Base-by-base conservation (phyloP, 768 basidiomycete species). In the Mycena filopes region DNA sequence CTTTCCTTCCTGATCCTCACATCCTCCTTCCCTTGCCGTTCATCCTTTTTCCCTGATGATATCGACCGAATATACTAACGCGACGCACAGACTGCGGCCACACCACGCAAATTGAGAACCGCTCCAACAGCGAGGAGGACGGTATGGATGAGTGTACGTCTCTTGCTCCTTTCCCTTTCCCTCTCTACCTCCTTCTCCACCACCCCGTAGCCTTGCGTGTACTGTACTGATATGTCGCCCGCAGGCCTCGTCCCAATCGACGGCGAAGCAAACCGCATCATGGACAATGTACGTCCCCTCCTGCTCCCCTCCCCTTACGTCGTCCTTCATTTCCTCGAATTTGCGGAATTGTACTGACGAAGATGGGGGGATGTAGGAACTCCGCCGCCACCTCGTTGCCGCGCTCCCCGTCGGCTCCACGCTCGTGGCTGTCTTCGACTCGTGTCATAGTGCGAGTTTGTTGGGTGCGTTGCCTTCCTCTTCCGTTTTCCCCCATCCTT, bases 1-100 rank as follows among this genome's bases (percentile, higher is more conserved):
- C 7, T 20, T 26, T 28, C 46, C 16, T 47, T 18, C 23, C 23
- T 12, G n/a, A n/a, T n/a, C n/a, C n/a, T n/a, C n/a, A n/a, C n/a
- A n/a, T n/a, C n/a, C n/a, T 21, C 23, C 23, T 46, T 46, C 12
- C 28, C 7, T 48, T 18, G 9, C 26, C 18, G 12, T 50, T 40
- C 33, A n/a, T 46, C 41, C 42, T 36, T 50, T 26, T 55, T 20
- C 12, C 7, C 9, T 7, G n/a, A 18, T 50, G 8, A n/a, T 40
- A n/a, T 28, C 3, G 20, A 20, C 9, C 28, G 46, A 18, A 23
- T n/a, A 29, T 70, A 31, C 28, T 25, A 4, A 21, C n/a, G 29
- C 40, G n/a, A n/a, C n/a, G 33, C 23, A 11, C 61, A 84, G 83
- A 81, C 60, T 80, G 83, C 4, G 83, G 83, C 9, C 83, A 84